Conservation (phyloP, 2,329 filamentous ascomycete genomes). For the Trichoderma endophyticum region DNA sequence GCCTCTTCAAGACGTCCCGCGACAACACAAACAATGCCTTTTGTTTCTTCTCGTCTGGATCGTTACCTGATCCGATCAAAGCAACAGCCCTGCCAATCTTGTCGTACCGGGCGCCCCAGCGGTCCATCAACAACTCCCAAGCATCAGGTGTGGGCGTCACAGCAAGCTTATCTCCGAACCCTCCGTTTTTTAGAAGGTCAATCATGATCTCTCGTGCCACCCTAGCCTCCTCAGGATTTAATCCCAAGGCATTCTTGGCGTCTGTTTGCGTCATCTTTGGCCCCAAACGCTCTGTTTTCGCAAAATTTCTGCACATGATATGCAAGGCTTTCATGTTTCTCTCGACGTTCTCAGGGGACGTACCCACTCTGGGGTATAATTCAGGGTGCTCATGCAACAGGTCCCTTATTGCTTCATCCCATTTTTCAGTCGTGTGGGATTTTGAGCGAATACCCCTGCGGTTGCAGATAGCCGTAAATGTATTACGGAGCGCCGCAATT, state of each 20-base stretch:
- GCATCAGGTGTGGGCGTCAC: constrained; percentile 66
- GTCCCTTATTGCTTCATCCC: constrained; percentile 67
- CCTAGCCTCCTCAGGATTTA: constrained; percentile 48
- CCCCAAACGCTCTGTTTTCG: constrained; percentile 68
- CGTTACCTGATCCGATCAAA: constrained; percentile 42
- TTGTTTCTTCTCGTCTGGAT: constrained; percentile 54
- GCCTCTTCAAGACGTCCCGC: constrained; percentile 73
- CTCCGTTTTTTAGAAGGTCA: constrained; percentile 59
- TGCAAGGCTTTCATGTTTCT: constrained; percentile 69
- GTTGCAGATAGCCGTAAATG: constrained; percentile 69
- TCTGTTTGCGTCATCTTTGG: constrained; percentile 69
- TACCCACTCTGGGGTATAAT: constrained; percentile 59
- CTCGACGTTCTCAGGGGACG: constrained; percentile 55
- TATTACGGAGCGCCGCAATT: constrained; percentile 63
- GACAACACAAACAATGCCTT: constrained; percentile 69
- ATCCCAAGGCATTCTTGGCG: constrained; percentile 59
- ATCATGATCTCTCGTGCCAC: constrained; percentile 65
- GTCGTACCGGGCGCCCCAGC: constrained; percentile 56
- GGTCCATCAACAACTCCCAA: constrained; percentile 66
- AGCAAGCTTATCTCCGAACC: constrained; percentile 71
- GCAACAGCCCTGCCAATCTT: constrained; percentile 44
- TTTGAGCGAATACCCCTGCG: constrained; percentile 69
- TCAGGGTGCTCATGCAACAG: constrained; percentile 63
- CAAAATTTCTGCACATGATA: constrained; percentile 76
- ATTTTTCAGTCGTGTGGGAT: constrained; percentile 70